Conservation (phyloP, 2,329 filamentous ascomycete species). For the Scorias spongiosa region DNA sequence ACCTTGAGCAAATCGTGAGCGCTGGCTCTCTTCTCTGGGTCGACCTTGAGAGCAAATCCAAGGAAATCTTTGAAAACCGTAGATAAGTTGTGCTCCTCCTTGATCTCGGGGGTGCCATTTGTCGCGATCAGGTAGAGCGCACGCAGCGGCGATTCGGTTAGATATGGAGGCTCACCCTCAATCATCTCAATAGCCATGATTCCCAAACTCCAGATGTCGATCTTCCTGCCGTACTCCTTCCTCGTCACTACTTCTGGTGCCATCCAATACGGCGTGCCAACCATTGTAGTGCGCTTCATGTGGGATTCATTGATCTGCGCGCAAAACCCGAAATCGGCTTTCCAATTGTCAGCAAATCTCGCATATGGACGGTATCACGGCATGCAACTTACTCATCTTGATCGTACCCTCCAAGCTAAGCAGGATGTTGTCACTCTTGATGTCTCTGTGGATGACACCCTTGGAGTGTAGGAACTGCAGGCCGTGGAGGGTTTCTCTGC, state of each 20-base stretch:
- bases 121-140: conserved; percentile 95
- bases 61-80: conserved; percentile 81
- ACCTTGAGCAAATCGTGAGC: conserved; percentile 88
- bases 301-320: conserved; percentile 95
- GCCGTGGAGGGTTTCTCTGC: conserved; percentile 79
- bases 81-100: conserved; percentile 74
- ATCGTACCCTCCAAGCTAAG: conserved; percentile 88
- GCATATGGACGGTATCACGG: not conserved
- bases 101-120: conserved; percentile 87
- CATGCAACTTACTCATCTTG: conserved; percentile 34
- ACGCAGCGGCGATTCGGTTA: conserved; percentile 95
- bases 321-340: conserved; percentile 97
- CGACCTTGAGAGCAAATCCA: conserved; percentile 84
- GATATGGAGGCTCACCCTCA: conserved; percentile 91
- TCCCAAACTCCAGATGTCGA: conserved; percentile 96
- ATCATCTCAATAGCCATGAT: conserved; percentile 99
- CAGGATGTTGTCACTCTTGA: conserved; percentile 97
- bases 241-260: conserved; percentile 98
- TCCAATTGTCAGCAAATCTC: conserved; percentile 3
- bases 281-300: conserved; percentile 96
- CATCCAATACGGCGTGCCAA: conserved; percentile 99
- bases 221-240: conserved; percentile 96
- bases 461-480: conserved; percentile 88
- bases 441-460: conserved; percentile 96
- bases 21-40: conserved; percentile 90